Evolutionary conservation across 495 filamentous ascomycete genomes (phyloP), one percentile per base, ranked within the genome.

Genomic region (Sporormia fimetaria): DNA sequence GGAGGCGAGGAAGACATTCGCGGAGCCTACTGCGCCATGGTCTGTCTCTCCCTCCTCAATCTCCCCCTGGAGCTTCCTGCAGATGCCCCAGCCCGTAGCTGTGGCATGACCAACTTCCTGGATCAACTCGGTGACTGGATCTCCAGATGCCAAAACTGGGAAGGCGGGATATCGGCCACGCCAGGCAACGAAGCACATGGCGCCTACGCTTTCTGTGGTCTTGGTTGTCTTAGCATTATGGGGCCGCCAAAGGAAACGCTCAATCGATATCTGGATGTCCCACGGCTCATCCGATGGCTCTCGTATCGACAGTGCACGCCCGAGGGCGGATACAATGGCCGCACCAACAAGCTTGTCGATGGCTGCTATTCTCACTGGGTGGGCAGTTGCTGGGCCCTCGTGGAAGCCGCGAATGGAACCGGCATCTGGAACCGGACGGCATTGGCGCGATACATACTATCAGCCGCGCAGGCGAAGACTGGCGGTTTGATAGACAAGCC

Each of bases 281-380:
- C 76, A 28, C 62, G 73, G 21, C 69, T 96, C 12, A 67, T 92
- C 15, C 75, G 78, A 29, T 96, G 90, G 86, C 70, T 96, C 15
- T 86, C 83, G 24, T 74, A 82, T 24, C 76, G 87, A 40, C 90
- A 98, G 57, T 82, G 88, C 63, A 76, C 74, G 6, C 92, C 90
- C 3, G 90, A 96, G 61, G 92, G 87, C 27, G 90, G 90, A 9
- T 81, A 88, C 52, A 74, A 82, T 11, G 90, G 90, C 42, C 75
- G 90, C 48, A 94, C 90, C n/a, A 95, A 96, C 63, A 98, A 98
- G 62, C 69, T 98, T 6, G 87, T 96, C 16, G 90, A 98, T 61
- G 90, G 88, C 33, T 98, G 90, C 59, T 96, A 98, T 63, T 88
- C 82, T 60, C 87, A 93, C 54, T 98, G 90, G 90, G 81, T 94